Base-by-base conservation (phyloP, 768 basidiomycete species). In the Suillus weaverae region DNA sequence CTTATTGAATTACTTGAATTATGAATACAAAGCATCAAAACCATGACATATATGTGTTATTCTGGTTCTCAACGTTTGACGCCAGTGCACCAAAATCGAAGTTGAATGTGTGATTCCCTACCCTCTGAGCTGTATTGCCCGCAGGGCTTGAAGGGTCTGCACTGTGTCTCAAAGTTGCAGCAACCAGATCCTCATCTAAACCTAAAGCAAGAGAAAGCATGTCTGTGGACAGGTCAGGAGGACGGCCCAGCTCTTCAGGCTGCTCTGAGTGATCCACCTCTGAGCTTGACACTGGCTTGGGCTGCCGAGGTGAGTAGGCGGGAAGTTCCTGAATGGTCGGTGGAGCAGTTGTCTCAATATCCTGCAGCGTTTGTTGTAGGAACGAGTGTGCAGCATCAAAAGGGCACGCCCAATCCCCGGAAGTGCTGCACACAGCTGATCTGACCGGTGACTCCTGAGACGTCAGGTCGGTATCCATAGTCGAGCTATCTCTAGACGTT, bases 41-140 rank as follows among this genome's bases (percentile, higher is more conserved):
- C 87, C 87, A 89, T 30, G 86, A 86, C 87, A 89, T 88, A 71
- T 86, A 88, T 43, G 75, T 76, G 61, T 77, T 76, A 63, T 84
- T 85, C 41, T 86, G 87, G 68, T 83, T 86, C 68, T 84, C 85
- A 65, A 85, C 75, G 54, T 84, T 82, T 54, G 80, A 79, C 35
- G 80, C 84, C 66, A 89, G 70, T 26, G 85, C 86, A 5, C 87
- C 87, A 69, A 86, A 81, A 65, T 88, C 87, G 70, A 88, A 85
- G 73, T 88, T 87, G 68, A 86, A 85, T 39, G 80, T 81, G 62
- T 85, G 81, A 67, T 83, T 82, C 50, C 80, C 82, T 44, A 89
- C 82, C 41, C 87, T 74, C 59, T 77, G 75, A 0, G 68, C 67
- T 50, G 75, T 76, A 36, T 66, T 66, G 0, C 72, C 69, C n/a